phyloP scores from a whole-genome alignment of 129 eudicot genomes.

The Flaveria linearis region DNA sequence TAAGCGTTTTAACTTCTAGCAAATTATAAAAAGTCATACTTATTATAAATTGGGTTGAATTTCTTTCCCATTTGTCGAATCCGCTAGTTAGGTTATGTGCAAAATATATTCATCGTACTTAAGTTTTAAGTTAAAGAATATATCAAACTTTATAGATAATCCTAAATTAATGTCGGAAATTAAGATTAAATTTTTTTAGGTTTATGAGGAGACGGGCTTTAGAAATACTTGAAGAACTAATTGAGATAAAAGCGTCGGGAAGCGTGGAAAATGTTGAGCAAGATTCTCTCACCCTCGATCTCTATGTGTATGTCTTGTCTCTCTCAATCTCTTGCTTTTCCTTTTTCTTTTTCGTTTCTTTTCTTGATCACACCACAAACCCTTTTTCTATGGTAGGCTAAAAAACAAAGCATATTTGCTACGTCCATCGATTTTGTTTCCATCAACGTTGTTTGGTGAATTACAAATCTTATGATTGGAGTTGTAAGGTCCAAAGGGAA shows the following conservation, averaged over 20 bases:
- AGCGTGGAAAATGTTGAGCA: neutral
- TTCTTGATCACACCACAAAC: conserved; percentile 30
- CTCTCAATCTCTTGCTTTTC: conserved; percentile 30
- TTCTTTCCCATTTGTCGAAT: neutral
- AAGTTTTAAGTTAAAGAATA: neutral
- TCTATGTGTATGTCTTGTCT: conserved; percentile 5
- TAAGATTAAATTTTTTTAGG: neutral
- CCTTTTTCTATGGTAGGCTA: conserved; percentile 33
- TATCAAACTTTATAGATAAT: neutral
- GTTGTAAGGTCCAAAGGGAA: conserved; percentile 9
- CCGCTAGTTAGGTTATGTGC: neutral
- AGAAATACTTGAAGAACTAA: neutral
- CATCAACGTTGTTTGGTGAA: conserved; percentile 25
- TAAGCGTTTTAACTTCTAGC: neutral
- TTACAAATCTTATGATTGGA: conserved; percentile 22
- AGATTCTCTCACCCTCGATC: conserved; percentile 16
- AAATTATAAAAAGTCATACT: neutral
- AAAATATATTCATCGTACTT: neutral
- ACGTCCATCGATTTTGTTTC: conserved; percentile 5
- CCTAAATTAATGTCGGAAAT: neutral
- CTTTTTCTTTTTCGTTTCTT: conserved; percentile 25
- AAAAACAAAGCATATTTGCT: conserved; percentile 25
- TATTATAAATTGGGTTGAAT: neutral
- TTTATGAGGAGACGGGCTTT: neutral
- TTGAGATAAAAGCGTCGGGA: conserved; percentile 9